These are phyloP conservation scores for Radiomyces spectabilis DNA, from an alignment of 192 early-diverging fungal species.

Conservation along the genomic window DNA sequence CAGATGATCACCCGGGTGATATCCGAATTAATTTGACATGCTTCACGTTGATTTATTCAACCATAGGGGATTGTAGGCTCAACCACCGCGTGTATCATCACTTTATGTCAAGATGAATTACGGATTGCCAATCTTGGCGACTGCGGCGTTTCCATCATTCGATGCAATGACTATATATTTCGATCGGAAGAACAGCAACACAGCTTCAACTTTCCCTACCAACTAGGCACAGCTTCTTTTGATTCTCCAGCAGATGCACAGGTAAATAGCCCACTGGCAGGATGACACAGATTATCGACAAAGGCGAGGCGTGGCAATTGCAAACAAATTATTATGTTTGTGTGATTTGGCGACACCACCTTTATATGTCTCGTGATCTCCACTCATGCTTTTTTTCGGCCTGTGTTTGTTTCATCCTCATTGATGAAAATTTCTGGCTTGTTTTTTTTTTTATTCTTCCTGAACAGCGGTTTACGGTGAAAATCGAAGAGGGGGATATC, in stretches of 20 bases:
- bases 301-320: neutral
- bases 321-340: no score
- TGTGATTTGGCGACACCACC: no score
- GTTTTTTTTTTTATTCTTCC: neutral
- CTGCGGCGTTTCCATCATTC: constrained; percentile 84
- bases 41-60: no score
- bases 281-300: no score
- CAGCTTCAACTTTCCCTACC: constrained; percentile 97
- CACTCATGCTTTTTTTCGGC: neutral
- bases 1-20: neutral
- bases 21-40: neutral
- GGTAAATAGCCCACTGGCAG: no score
- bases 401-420: neutral
- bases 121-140: constrained; percentile 94
- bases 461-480: constrained; percentile 64
- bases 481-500: constrained; percentile 88
- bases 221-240: constrained; percentile 69
- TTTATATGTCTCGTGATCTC: no score
- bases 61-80: constrained; percentile 73
- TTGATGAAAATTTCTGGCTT: neutral
- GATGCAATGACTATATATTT: constrained; percentile 82
- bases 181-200: constrained; percentile 97
- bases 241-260: constrained; percentile 26
- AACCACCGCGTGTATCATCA: constrained; percentile 84
- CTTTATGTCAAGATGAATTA: constrained; percentile 86